Conservation (phyloP, 345 rosid species). For the Populus ilicifolia region DNA sequence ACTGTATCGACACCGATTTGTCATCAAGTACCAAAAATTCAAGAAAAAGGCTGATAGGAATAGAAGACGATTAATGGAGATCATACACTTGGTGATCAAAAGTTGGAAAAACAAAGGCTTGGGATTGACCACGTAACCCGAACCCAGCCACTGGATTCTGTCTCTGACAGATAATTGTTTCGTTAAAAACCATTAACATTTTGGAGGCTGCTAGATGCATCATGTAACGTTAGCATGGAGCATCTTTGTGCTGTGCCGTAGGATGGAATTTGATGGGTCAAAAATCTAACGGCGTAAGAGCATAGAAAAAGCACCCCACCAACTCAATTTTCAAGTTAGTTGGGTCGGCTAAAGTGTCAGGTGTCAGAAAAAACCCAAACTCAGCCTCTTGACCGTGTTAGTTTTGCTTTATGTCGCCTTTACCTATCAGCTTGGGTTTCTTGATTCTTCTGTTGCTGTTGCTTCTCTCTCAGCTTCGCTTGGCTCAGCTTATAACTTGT, state of each 20-base stretch:
- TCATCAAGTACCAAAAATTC: background rate
- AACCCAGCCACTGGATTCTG: background rate
- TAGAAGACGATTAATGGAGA: background rate
- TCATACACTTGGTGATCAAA: background rate
- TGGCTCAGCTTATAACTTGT: background rate
- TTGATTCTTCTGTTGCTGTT: background rate
- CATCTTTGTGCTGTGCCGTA: background rate
- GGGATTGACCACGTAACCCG: background rate
- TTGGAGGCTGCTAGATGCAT: too few relatives aligned
- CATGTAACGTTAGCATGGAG: background rate
- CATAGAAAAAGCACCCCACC: background rate
- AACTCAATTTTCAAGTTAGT: background rate
- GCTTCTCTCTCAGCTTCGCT: background rate
- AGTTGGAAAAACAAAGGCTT: background rate
- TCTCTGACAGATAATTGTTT: too few relatives aligned
- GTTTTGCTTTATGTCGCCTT: background rate
- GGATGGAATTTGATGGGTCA: background rate
- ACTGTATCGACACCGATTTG: background rate
- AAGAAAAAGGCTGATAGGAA: background rate
- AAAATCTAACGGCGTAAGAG: background rate
- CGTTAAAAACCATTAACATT: too few relatives aligned
- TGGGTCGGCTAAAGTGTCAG: background rate
- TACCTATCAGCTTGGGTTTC: background rate
- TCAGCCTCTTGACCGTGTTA: background rate
- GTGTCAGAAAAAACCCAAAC: background rate